A percentile compares a stretch with the other conserved stretches of the same genome.
Conservation (phyloP, 768 basidiomycete species). For the Coprinopsis sp. region DNA sequence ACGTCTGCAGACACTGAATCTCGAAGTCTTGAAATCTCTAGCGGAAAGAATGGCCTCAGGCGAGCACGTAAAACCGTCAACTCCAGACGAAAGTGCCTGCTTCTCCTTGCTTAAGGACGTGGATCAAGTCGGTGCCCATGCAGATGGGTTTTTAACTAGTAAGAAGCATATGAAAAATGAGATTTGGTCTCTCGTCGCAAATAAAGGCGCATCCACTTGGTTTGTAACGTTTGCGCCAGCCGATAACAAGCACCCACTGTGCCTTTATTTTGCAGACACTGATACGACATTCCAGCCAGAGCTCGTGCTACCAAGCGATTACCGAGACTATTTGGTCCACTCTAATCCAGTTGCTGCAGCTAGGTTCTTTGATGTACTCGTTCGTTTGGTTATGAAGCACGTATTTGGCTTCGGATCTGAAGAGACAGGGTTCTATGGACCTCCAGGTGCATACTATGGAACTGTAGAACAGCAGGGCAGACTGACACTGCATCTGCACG, state of each 20-base stretch:
- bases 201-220: slow-evolving; percentile 25
- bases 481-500: slow-evolving; percentile 31
- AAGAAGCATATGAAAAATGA: too few relatives aligned
- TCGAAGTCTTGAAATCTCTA: slow-evolving; percentile 15
- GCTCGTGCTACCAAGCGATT: too few relatives aligned
- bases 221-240: too few relatives aligned
- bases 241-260: slow-evolving; percentile 30
- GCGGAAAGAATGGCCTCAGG: too few relatives aligned
- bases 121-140: neutral
- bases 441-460: slow-evolving; percentile 30
- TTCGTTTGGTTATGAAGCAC: slow-evolving; percentile 26
- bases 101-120: neutral
- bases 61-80: neutral
- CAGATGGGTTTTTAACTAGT: neutral
- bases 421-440: slow-evolving; percentile 25
- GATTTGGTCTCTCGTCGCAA: neutral
- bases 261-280: slow-evolving; percentile 26
- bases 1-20: slow-evolving; percentile 18
- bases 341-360: slow-evolving; percentile 28
- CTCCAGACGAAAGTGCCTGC: neutral
- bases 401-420: slow-evolving; percentile 18
- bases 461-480: slow-evolving; percentile 37
- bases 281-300: slow-evolving; percentile 19
- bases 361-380: slow-evolving; percentile 29
- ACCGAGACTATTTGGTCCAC: too few relatives aligned